Conservation (phyloP, 2,329 filamentous ascomycete genomes). For the Fusarium sp. region DNA sequence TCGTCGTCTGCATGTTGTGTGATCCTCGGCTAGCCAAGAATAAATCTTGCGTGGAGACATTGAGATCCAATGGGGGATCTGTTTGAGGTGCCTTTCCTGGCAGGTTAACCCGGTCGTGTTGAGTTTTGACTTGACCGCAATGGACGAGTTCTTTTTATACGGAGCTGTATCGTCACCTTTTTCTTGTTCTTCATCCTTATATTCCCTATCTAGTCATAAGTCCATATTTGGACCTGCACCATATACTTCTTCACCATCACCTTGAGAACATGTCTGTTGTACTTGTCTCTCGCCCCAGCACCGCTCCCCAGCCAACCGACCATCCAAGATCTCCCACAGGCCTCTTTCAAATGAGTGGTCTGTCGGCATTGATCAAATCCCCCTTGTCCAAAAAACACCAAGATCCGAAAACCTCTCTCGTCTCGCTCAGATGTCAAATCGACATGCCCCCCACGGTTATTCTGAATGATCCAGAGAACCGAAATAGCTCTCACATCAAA, state of each 20-base stretch:
- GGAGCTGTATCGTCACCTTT: background rate
- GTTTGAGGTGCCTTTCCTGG: constrained; percentile 9
- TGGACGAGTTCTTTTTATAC: background rate
- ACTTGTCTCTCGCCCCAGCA: background rate
- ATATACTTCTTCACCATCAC: background rate
- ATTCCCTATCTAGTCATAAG: background rate
- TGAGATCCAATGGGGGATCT: background rate
- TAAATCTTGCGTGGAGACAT: background rate
- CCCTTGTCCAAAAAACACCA: background rate
- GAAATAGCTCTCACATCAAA: constrained; percentile 3
- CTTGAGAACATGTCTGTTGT: background rate
- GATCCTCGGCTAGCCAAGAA: background rate
- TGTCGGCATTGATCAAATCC: constrained; percentile 20
- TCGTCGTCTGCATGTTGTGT: background rate
- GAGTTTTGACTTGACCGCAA: background rate
- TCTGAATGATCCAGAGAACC: background rate
- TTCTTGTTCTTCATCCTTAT: background rate
- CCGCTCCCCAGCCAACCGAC: background rate
- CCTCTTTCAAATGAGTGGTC: constrained; percentile 7
- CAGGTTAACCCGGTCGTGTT: constrained; percentile 8
- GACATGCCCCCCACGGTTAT: constrained; percentile 19
- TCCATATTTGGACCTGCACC: background rate
- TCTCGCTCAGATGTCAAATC: constrained; percentile 16
- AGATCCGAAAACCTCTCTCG: background rate
- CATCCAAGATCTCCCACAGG: background rate